Evolutionary conservation across 2,329 filamentous ascomycete species (phyloP).

Genomic region (Dryadomyces quercus-mongolicae): DNA sequence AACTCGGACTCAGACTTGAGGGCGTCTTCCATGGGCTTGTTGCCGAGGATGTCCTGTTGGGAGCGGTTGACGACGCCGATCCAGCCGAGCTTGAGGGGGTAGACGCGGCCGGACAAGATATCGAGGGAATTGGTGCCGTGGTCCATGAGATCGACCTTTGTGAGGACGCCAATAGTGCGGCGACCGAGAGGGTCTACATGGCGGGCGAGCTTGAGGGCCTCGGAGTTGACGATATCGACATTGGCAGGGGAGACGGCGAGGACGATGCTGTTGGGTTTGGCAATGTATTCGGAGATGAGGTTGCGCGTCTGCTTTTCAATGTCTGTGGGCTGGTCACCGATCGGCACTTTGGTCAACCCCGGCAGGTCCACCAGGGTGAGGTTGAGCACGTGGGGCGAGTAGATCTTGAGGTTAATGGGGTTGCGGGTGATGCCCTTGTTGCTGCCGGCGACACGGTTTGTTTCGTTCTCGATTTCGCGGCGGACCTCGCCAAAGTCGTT

Average conservation of each 20-base stretch:
- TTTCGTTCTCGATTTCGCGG: constrained; percentile 94
- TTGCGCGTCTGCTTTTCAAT: constrained; percentile 70
- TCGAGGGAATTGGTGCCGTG: constrained; percentile 97
- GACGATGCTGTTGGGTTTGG: constrained; percentile 96
- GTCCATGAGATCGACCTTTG: constrained; percentile 98
- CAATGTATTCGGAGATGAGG: constrained; percentile 98
- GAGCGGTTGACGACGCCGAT: constrained; percentile 97
- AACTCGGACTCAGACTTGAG: constrained; percentile 85
- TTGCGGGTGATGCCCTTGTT: constrained; percentile 95
- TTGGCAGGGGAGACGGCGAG: constrained; percentile 94
- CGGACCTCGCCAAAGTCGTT: constrained; percentile 97
- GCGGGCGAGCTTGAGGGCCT: constrained; percentile 88
- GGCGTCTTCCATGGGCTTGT: constrained; percentile 88
- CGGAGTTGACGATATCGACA: constrained; percentile 95
- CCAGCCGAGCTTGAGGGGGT: constrained; percentile 92
- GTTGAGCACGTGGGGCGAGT: constrained; percentile 95
- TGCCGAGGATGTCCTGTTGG: constrained; percentile 93
- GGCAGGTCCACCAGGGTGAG: constrained; percentile 93
- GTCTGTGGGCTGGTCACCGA: constrained; percentile 18
- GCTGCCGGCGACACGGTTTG: constrained; percentile 87
- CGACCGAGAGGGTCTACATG: constrained; percentile 97
- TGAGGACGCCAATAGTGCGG: constrained; percentile 94
- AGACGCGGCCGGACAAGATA: constrained; percentile 92
- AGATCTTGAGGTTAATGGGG: constrained; percentile 96
- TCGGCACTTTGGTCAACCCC: constrained; percentile 72